Evolutionary conservation across 495 filamentous ascomycete species (phyloP), one percentile per base, ranked within the genome.

Genomic region (Neurospora intermedia): DNA sequence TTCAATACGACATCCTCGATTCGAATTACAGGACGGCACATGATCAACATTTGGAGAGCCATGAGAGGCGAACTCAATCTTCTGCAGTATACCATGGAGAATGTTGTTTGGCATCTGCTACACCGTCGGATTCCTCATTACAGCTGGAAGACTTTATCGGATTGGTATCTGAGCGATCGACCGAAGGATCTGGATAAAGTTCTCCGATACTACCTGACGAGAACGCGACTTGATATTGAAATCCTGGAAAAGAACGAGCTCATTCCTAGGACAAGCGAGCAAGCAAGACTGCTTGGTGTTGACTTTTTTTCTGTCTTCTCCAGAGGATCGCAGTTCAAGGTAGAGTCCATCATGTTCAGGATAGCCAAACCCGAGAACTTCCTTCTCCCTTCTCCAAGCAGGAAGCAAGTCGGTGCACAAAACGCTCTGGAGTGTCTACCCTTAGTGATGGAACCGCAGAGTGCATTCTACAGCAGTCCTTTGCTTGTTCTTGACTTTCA

Each of bases 281-380:
- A 99, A 77, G 96, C 96, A 16, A 88, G 96, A 62, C 84, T 99
- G 41, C 88, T 99, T 27, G 96, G 96, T 0, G 92, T 99, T 3
- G 96, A 98, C 82, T 99, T 98, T 81, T 95, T 93, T 80, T 96
- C 94, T 0, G 94, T 99, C 69, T 94, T 97, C 79, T 92, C 92
- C 18, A 88, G 96, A 43, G 96, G 96, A 38, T 97, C 94, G 9
- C 96, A 99, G 79, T 97, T 97, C 85, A 98, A 98, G 78, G 96
- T 99, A 59, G 96, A 99, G 83, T 97, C 94, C 2, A 88, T 98
- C 75, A 98, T 99, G 96, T 98, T 98, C 76, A 89, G 96, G 70
- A 98, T 99, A 75, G 96, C 95, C 66, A 99, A 99, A 80, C 93
- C 96, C 0, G 96, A 99, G 80, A 97, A 96, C 75, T 97, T 96